These are phyloP conservation scores for Apocynum venetum DNA, from an alignment of 257 asterid species.

Conservation along the genomic window DNA sequence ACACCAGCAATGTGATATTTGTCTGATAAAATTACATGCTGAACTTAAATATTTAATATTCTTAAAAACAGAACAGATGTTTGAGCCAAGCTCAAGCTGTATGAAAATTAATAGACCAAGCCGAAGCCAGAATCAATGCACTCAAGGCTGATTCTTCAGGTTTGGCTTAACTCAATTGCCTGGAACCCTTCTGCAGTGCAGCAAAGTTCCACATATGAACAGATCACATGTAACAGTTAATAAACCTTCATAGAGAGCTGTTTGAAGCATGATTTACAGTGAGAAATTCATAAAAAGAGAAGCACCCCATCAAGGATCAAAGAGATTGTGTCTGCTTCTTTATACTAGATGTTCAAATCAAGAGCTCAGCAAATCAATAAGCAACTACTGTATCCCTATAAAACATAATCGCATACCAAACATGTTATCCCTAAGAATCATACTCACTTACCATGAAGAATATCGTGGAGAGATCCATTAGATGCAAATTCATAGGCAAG, in stretches of 20 bases:
- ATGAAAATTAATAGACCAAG: not conserved
- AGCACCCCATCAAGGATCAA: not conserved
- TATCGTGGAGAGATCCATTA: conserved; percentile 90
- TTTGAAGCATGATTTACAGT: not conserved
- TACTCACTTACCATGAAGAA: conserved; percentile 69
- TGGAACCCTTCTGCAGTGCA: no score
- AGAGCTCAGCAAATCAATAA: not conserved
- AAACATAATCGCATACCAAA: not conserved
- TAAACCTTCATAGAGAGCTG: not conserved
- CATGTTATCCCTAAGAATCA: not conserved
- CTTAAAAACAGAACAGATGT: not conserved
- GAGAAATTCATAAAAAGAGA: not conserved
- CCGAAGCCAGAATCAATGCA: not conserved
- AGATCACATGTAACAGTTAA: not conserved
- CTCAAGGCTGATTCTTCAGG: not conserved
- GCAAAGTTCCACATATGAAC: not conserved
- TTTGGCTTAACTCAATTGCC: not conserved
- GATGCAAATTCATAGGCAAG: conserved; percentile 82
- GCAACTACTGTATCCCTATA: not conserved
- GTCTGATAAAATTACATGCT: not conserved
- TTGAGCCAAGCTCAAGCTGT: not conserved
- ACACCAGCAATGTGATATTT: not conserved
- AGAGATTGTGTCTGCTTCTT: not conserved
- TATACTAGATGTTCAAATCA: conserved; percentile 7
- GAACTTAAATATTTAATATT: not conserved